Percentiles rank a stretch among this genome's conserved stretches.
Evolutionary conservation across 805 yeast genomes (phyloP).

Genomic region (Suhomyces sp.): DNA sequence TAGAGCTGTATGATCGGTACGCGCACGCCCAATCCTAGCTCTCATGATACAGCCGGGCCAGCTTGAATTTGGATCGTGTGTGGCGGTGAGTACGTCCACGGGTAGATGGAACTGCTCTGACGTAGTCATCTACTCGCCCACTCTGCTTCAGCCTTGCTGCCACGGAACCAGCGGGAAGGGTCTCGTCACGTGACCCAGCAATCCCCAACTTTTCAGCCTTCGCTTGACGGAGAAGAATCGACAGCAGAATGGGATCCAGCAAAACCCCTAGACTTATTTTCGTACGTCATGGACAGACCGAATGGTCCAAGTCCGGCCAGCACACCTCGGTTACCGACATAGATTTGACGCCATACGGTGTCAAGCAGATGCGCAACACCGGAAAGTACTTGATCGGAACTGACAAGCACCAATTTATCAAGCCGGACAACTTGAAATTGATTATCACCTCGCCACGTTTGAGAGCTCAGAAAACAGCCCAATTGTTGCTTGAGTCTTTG

Average conservation of each 20-base stretch:
- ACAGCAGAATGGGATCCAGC: neutral
- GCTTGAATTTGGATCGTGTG: too few species aligned
- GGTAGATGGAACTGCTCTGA: too few species aligned
- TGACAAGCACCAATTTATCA: slow-evolving; percentile 51
- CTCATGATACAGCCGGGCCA: too few species aligned
- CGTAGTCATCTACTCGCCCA: too few species aligned
- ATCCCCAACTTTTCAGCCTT: neutral
- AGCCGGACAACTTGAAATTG: slow-evolving; percentile 59
- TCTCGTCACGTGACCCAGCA: neutral
- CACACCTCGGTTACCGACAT: slow-evolving; percentile 86
- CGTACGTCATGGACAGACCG: slow-evolving; percentile 88
- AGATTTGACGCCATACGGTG: slow-evolving; percentile 75
- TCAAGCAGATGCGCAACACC: slow-evolving; percentile 67
- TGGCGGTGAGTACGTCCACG: too few species aligned
- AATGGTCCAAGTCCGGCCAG: slow-evolving; percentile 93
- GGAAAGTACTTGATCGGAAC: slow-evolving; percentile 66
- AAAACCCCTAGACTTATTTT: slow-evolving; percentile 64
- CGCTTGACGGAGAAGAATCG: neutral
- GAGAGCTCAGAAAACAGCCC: slow-evolving; percentile 74
- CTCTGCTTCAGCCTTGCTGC: too few species aligned
- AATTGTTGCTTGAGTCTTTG: slow-evolving; percentile 54
- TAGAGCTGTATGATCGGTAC: neutral
- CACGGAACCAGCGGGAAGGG: neutral
- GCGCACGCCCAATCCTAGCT: neutral
- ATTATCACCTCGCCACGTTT: slow-evolving; percentile 78